Base-by-base conservation (phyloP, 2,329 filamentous ascomycete species). In the Monilinia laxa region DNA sequence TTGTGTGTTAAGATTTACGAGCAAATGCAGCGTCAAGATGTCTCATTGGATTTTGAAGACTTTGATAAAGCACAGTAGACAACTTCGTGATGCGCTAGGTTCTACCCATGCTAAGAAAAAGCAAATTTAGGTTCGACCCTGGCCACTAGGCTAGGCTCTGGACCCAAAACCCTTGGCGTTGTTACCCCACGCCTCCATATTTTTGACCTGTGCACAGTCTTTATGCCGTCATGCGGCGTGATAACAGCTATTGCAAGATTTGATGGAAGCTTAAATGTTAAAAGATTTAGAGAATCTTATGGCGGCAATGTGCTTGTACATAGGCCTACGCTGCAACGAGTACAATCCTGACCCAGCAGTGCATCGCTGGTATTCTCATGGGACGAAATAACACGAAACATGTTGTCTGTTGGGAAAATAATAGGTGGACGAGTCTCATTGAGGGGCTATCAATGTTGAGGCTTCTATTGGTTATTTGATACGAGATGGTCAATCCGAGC, bases 181-280 rank as follows among this genome's bases (percentile, higher is more conserved):
- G 3, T 6, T 35, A 35, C 31, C 31, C 7, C 31, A 35, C 0
- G 31, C 31, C 31, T 6, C 31, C 7, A 35, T 6, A 35, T 35
- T 35, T 35, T 56, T 40, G 53, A 56, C 35, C 53, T 55, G 53
- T 16, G 11, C 11, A 10, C 31, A 38, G 31, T 4, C 28, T n/a
- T 5, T n/a, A 40, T 56, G 54, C 54, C 28, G 54, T 56, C 54
- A 56, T 56, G 35, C n/a, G n/a, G 54, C 35, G 35, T 40, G 54
- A 40, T 56, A 40, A 10, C 35, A 56, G 14, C 12, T 40, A 5
- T 16, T 56, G n/a, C 7, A 6, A 35, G 31, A 35, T 35, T 20
- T 45, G 31, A 23, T n/a, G 11, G n/a, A 38, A n/a, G n/a, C n/a
- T n/a, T n/a, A n/a, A 18, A 56, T n/a, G n/a, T 20, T 14, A 2